A percentile compares a stretch with the other conserved stretches of the same genome.
Evolutionary conservation across 2,329 filamentous ascomycete genomes (phyloP).

Genomic region (Venturia pyrina): DNA sequence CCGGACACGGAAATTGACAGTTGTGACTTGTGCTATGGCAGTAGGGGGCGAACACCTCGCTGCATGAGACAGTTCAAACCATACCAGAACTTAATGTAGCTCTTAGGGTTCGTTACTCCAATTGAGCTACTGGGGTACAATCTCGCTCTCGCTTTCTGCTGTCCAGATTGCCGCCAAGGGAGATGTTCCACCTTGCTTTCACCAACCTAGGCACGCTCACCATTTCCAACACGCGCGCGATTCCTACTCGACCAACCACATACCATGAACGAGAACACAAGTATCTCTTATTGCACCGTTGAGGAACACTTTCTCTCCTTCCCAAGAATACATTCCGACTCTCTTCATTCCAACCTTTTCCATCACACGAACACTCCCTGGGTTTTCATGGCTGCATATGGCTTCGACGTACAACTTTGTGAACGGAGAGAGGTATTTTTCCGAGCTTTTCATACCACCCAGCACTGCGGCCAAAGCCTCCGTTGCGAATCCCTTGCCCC

Average conservation of each 20-base stretch:
- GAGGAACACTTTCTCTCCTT: slow-evolving; percentile 17
- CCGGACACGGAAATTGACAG: too few relatives aligned
- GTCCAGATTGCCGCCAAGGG: too few relatives aligned
- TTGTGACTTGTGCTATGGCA: too few relatives aligned
- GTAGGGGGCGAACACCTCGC: too few relatives aligned
- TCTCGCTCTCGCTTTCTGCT: too few relatives aligned
- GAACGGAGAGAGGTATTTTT: slow-evolving; percentile 19
- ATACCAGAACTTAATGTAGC: too few relatives aligned
- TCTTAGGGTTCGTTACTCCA: too few relatives aligned
- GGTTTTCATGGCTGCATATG: slow-evolving; percentile 24
- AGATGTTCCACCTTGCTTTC: too few relatives aligned
- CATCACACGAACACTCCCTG: slow-evolving; percentile 23
- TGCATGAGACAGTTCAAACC: too few relatives aligned
- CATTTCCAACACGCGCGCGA: not conserved
- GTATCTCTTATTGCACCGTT: slow-evolving; percentile 19
- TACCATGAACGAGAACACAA: slow-evolving; percentile 5
- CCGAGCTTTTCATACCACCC: slow-evolving; percentile 16
- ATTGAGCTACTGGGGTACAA: too few relatives aligned
- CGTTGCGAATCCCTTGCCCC: slow-evolving; percentile 19
- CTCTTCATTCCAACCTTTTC: slow-evolving; percentile 21
- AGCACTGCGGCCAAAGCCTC: slow-evolving; percentile 20
- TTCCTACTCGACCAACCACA: slow-evolving; percentile 18
- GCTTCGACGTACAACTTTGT: slow-evolving; percentile 22
- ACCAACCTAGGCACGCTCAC: not conserved
- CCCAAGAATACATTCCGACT: slow-evolving; percentile 21